Evolutionary conservation across 768 basidiomycete genomes (phyloP), one percentile per base, ranked within the genome.

Genomic region (Paxillus rubicundulus): DNA sequence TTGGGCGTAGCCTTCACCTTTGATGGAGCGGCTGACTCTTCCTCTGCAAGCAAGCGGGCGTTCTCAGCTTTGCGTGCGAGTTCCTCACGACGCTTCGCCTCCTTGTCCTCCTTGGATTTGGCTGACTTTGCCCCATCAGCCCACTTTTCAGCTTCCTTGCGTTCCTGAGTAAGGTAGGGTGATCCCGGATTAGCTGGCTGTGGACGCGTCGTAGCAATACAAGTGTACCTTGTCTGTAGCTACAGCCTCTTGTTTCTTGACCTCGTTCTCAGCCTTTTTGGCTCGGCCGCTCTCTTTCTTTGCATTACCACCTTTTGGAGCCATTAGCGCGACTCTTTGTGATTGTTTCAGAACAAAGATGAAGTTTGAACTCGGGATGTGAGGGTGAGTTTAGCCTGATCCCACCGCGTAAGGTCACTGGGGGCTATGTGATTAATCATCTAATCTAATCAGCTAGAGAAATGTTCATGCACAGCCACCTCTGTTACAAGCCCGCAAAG

Each of bases 271-370:
- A 21, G 90, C 90, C 69, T 97, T 97, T 73, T 92, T 94, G 1
- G 93, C 87, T 49, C 89, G 72, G 4, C 94, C 93, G 39, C 82
- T 72, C 70, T 96, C 94, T 69, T 96, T 96, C 84, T 96, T 97
- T 52, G 90, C 77, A 76, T 93, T 96, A 60, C 79, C 83, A 56
- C 86, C 89, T 70, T 91, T 92, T 1, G 94, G 93, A 44, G 94
- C 72, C 94, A 95, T 94, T n/a, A n/a, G n/a, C n/a, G n/a, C n/a
- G n/a, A n/a, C n/a, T 36, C 14, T 37, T 14, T 7, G 32, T 36
- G 37, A 33, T 33, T 30, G 44, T 1, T 33, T 9, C 33, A 5
- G 24, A 42, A 13, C 1, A 21, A 30, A 13, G 12, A 5, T 33
- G 33, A 16, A 20, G 30, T 53, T 37, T 21, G 14, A 42, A 8